A percentile compares a stretch with the other conserved stretches of the same genome.
These are phyloP conservation scores for Auxenochlorella pyrenoidosa DNA, from an alignment of 139 green algal species.

Conservation along the genomic window DNA sequence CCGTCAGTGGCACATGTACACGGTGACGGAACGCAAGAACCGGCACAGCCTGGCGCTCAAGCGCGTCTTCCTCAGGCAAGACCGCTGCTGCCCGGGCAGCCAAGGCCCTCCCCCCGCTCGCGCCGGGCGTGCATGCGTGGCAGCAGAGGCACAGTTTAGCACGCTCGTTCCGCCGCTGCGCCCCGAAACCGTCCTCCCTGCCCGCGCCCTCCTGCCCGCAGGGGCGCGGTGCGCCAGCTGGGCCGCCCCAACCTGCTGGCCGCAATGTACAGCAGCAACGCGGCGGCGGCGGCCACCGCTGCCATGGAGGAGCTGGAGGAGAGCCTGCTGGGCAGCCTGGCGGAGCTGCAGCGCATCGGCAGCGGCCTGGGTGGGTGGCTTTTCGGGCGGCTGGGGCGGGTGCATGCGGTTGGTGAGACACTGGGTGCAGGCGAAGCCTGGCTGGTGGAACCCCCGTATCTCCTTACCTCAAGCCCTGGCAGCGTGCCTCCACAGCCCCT, in stretches of 20 bases:
- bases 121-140: too few species aligned
- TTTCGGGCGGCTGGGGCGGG: not conserved
- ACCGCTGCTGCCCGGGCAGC: not conserved
- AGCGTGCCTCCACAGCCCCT: not conserved
- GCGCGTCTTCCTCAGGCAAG: constrained; percentile 82
- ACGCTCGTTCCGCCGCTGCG: too few species aligned
- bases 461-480: too few species aligned
- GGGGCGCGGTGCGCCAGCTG: constrained; percentile 77
- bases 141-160: too few species aligned
- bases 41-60: constrained; percentile 62
- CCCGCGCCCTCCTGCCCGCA: not conserved
- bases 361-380: constrained; percentile 17
- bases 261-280: constrained; percentile 75
- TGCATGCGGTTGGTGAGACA: too few species aligned
- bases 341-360: constrained; percentile 71
- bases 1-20: constrained; percentile 93
- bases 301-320: constrained; percentile 83
- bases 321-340: constrained; percentile 65
- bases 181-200: not conserved
- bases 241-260: constrained; percentile 67
- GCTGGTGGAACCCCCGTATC: too few species aligned
- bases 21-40: constrained; percentile 68
- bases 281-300: constrained; percentile 64
- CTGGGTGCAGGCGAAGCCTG: not conserved
- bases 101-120: too few species aligned